Base-by-base conservation (phyloP, 2,329 filamentous ascomycete species). In the Colletotrichum spaethianum region DNA sequence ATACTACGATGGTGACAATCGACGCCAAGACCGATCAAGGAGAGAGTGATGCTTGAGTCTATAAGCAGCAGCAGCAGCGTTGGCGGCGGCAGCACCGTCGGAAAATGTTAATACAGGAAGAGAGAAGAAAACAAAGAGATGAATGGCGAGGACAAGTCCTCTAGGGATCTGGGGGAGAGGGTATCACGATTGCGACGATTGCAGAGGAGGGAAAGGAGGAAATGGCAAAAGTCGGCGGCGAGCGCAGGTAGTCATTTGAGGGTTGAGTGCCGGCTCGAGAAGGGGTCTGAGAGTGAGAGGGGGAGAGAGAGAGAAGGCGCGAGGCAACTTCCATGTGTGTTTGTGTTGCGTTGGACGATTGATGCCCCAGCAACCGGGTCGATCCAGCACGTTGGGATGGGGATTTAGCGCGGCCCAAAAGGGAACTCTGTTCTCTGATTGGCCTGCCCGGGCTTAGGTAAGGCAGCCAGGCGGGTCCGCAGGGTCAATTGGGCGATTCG, bases 301-400 rank as follows among this genome's bases (percentile, higher is more conserved):
- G n/a, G n/a, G n/a, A n/a, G 38, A 57, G 44, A 46, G 16, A 56
- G 23, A 57, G 52, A 55, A 26, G 53, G 26, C 31, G 52, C 67
- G 61, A 69, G 33, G 56, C 38, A 28, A 28, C n/a, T 46, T 66
- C 62, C 48, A 28, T 44, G 66, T 48, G 53, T 72, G 69, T 72
- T 69, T 72, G 64, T 72, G 69, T 69, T 72, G 65, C 61, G 53
- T 60, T 65, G 52, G 59, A n/a, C 72, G 74, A 76, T 76, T 53
- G 69, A 66, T 78, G 76, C 73, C 76, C 74, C 72, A 67, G 76
- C 76, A 67, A 70, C 65, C 52, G 67, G 67, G 67, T 64, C 67
- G 59, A 73, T 67, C 69, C 62, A 74, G 56, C 33, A 61, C 44
- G 66, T 71, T 63, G 67, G 71, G 44, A 70, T 67, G 71, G 62